These are phyloP conservation scores for Neurospora sp. DNA, from an alignment of 2,329 filamentous ascomycete genomes.

Conservation along the genomic window DNA sequence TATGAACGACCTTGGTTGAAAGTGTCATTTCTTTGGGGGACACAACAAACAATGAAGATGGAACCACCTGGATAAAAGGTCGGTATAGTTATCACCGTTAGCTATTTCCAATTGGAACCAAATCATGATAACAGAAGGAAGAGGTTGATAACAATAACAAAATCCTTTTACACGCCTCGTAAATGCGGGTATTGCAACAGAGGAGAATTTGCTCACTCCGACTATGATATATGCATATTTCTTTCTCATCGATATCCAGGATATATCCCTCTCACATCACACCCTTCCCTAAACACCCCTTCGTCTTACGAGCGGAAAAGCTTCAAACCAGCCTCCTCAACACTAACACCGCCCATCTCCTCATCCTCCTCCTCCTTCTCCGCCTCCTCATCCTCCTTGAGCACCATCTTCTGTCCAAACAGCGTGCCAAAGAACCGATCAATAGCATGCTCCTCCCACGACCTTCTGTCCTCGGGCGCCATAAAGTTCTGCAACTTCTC, in stretches of 20 bases:
- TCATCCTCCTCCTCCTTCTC: constrained; percentile 38
- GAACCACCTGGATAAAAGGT: neutral
- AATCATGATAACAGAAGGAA: neutral
- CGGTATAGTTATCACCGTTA: neutral
- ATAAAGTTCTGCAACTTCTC: constrained; percentile 98
- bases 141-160: neutral
- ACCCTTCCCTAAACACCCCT: too few relatives aligned
- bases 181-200: neutral
- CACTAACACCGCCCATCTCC: constrained; percentile 38
- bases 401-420: constrained; percentile 58
- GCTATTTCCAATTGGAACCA: neutral
- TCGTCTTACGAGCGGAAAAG: constrained; percentile 36
- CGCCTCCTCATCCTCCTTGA: constrained; percentile 49
- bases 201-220: neutral
- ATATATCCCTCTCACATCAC: constrained; percentile 6
- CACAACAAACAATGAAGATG: neutral
- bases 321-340: constrained; percentile 43
- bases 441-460: constrained; percentile 72
- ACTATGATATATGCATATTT: neutral
- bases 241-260: neutral
- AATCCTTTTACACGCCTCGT: neutral
- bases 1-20: neutral
- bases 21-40: neutral
- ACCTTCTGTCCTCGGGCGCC: constrained; percentile 74
- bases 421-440: constrained; percentile 68